Evolutionary conservation across 768 basidiomycete species (phyloP).

Genomic region (Pleurotus giganteus): DNA sequence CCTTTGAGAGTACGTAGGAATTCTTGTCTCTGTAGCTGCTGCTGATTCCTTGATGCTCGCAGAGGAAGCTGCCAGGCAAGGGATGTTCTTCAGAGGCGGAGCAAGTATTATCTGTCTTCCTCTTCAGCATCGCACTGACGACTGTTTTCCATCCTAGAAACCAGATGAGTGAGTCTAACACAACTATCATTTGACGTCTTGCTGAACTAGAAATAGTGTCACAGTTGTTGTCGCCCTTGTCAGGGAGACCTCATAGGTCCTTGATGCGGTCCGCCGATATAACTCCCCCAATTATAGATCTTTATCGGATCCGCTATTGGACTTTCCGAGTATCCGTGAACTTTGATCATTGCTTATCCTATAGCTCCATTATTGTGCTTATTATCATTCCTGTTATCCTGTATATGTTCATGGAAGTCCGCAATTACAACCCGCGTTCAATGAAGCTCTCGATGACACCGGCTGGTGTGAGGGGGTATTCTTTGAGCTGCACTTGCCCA

Average conservation of each 20-base stretch:
- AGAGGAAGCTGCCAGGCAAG: slow-evolving; percentile 67
- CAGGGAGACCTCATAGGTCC: slow-evolving; percentile 50
- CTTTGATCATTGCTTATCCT: not conserved
- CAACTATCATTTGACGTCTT: not conserved
- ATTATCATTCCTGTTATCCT: no score
- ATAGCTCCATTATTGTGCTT: slow-evolving; percentile 3
- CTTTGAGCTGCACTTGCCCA: slow-evolving; percentile 71
- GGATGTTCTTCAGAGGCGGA: slow-evolving; percentile 67
- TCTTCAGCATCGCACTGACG: slow-evolving; percentile 9
- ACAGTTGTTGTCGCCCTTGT: slow-evolving; percentile 70
- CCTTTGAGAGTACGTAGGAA: slow-evolving; percentile 63
- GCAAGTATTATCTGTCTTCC: slow-evolving; percentile 42
- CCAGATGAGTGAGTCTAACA: slow-evolving; percentile 66
- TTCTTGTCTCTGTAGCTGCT: not conserved
- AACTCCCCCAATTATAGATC: not conserved
- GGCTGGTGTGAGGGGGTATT: slow-evolving; percentile 70
- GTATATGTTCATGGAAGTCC: slow-evolving; percentile 10
- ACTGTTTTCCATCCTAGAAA: slow-evolving; percentile 49
- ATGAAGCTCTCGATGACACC: slow-evolving; percentile 84
- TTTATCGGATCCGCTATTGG: not conserved
- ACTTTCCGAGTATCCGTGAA: slow-evolving; percentile 1
- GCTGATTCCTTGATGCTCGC: not conserved
- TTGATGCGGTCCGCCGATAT: slow-evolving; percentile 13
- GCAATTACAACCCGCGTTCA: slow-evolving; percentile 42
- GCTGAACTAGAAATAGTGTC: slow-evolving; percentile 42